phyloP scores from a whole-genome alignment of 345 rosid genomes.

The Nephelium lappaceum region DNA sequence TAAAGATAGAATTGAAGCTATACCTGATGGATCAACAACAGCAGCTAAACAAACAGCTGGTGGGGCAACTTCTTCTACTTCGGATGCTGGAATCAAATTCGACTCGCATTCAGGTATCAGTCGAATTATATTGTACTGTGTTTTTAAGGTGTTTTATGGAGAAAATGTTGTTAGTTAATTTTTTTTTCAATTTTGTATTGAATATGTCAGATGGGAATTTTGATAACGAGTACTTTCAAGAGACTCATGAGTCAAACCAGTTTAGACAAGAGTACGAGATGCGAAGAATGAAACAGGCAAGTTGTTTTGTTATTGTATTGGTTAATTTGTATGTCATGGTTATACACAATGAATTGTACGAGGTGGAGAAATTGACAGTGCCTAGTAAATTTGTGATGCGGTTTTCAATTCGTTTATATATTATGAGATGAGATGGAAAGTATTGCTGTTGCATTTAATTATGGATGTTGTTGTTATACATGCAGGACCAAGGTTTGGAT shows the following conservation, averaged over 20 bases:
- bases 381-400: neutral
- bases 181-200: slow-evolving; percentile 4
- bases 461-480: neutral
- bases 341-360: neutral
- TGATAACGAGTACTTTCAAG: slow-evolving; percentile 58
- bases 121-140: neutral
- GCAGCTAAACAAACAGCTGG: slow-evolving; percentile 44
- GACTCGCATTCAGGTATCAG: slow-evolving; percentile 45
- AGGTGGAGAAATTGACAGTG: neutral
- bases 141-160: neutral
- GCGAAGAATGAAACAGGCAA: slow-evolving; percentile 59
- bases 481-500: slow-evolving; percentile 70
- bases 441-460: neutral
- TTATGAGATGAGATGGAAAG: neutral
- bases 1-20: slow-evolving; percentile 60
- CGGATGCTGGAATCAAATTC: slow-evolving; percentile 50
- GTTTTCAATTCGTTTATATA: neutral
- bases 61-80: slow-evolving; percentile 46
- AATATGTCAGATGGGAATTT: slow-evolving; percentile 39
- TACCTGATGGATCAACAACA: slow-evolving; percentile 56
- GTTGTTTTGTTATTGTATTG: neutral
- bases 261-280: slow-evolving; percentile 68
- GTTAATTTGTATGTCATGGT: neutral
- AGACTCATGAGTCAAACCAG: slow-evolving; percentile 48
- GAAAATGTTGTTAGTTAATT: neutral